Evolutionary conservation across 2,329 filamentous ascomycete genomes (phyloP).

Genomic region (Colletotrichum noveboracense): DNA sequence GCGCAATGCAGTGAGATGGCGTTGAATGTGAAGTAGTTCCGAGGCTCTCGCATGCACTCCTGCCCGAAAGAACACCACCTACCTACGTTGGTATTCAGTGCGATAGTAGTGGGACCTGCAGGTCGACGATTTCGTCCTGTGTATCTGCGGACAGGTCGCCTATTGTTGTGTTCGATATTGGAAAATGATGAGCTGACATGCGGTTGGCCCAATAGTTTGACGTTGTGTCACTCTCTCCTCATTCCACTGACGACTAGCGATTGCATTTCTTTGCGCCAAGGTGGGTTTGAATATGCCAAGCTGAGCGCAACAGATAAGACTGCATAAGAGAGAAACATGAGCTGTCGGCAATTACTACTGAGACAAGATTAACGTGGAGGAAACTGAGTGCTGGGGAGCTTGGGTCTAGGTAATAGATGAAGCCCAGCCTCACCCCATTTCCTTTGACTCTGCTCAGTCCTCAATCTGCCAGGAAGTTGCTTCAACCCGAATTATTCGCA

Average conservation of each 20-base stretch:
- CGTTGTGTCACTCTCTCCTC: not conserved
- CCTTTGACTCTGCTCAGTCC: no score
- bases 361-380: no score
- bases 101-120: not conserved
- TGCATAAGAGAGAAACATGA: not conserved
- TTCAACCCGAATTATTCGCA: no score
- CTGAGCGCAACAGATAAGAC: not conserved
- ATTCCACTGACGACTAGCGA: not conserved
- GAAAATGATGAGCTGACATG: not conserved
- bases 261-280: accelerated
- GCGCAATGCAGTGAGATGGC: not conserved
- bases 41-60: not conserved
- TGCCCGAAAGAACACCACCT: not conserved
- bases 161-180: not conserved
- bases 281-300: not conserved
- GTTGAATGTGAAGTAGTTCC: not conserved
- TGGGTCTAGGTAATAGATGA: no score
- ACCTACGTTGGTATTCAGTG: not conserved
- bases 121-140: not conserved
- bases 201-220: not conserved
- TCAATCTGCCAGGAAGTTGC: no score
- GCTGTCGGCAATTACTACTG: not conserved
- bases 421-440: no score
- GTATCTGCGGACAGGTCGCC: not conserved
- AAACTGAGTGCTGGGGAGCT: no score